These are phyloP conservation scores for Pseudogymnoascus sp. DNA, from an alignment of 2,329 filamentous ascomycete genomes.

Conservation along the genomic window DNA sequence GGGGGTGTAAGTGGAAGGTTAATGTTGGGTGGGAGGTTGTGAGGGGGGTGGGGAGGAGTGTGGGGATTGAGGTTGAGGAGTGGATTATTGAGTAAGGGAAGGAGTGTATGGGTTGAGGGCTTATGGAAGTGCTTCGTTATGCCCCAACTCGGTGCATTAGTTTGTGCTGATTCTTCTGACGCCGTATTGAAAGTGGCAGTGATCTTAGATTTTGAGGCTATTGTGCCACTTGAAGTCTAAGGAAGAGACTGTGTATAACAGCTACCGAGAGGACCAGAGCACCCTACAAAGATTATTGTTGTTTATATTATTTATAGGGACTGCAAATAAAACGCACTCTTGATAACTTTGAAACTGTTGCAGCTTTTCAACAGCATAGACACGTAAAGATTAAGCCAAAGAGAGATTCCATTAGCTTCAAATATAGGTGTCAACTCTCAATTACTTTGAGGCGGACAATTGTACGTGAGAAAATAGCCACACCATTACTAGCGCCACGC, in stretches of 20 bases:
- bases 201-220: no score
- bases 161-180: no score
- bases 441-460: background rate
- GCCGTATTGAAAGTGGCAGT: no score
- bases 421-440: background rate
- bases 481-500: background rate
- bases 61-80: constrained; percentile 72
- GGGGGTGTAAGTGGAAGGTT: constrained; percentile 65
- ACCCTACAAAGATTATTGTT: background rate
- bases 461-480: background rate
- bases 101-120: background rate
- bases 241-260: no score
- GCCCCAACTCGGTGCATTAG: background rate
- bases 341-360: background rate
- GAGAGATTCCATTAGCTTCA: background rate
- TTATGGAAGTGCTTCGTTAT: background rate
- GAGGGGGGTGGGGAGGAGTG: constrained; percentile 57
- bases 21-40: constrained; percentile 73
- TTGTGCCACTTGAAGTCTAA: background rate
- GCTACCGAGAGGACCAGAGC: background rate
- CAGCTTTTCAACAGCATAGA: background rate
- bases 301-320: background rate
- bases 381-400: background rate
- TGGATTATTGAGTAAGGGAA: constrained; percentile 55
- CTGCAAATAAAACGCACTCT: background rate